Base-by-base conservation (phyloP, 352 stramenopile species). In the Globisporangium camurandrum region DNA sequence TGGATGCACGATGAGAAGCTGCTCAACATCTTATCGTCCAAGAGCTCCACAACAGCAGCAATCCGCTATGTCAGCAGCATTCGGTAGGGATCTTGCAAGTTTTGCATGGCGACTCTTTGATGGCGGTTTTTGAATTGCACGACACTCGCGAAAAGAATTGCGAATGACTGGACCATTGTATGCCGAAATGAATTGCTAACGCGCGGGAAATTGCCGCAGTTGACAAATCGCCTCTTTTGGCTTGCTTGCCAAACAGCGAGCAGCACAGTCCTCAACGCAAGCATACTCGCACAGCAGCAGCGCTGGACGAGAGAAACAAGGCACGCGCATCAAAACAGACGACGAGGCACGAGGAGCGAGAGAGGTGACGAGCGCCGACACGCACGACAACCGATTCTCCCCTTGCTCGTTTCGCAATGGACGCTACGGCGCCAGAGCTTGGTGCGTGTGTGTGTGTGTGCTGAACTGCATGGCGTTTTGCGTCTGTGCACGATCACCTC, bases 41-140 rank as follows among this genome's bases (percentile, higher is more conserved):
- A n/a, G n/a, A n/a, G n/a, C n/a, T n/a, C n/a, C n/a, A n/a, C n/a
- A n/a, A n/a, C n/a, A n/a, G n/a, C n/a, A n/a, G n/a, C n/a, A n/a
- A n/a, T n/a, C n/a, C n/a, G n/a, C n/a, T n/a, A n/a, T n/a, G n/a
- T n/a, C n/a, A n/a, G n/a, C n/a, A n/a, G n/a, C n/a, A n/a, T n/a
- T n/a, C n/a, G 30, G 30, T 34, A 12, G 38, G 38, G 16, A 49
- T 49, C 43, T 49, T 50, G 19, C 31, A 19, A 6, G 30, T 3
- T 23, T 34, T 11, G 30, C 30, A 34, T 11, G 30, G 11, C 30
- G 30, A 12, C 30, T 6, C 30, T 34, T 34, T 34, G 30, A 11
- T 11, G 30, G 11, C n/a, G n/a, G n/a, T n/a, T n/a, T 34, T 6
- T 34, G 30, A 34, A 34, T 34, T 34, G 30, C 30, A 34, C 6